Evolutionary conservation across 257 asterid genomes (phyloP).

Genomic region (Plantago elongata): DNA sequence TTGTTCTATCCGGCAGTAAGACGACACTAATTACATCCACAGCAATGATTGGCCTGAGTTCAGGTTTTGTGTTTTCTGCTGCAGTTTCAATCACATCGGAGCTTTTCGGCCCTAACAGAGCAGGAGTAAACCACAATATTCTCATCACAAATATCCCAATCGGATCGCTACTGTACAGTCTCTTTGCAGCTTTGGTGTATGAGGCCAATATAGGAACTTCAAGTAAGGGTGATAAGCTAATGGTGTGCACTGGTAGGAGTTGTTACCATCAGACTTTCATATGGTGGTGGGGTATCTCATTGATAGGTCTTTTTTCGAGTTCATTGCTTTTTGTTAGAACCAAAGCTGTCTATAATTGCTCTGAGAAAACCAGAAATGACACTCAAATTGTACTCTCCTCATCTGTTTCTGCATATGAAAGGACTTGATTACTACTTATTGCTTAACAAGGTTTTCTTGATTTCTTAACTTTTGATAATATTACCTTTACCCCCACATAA

Average conservation of each 20-base stretch:
- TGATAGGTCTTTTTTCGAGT: slow-evolving; percentile 47
- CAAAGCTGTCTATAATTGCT: slow-evolving; percentile 35
- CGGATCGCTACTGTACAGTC: slow-evolving; percentile 62
- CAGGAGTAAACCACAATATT: slow-evolving; percentile 62
- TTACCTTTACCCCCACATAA: too few species aligned
- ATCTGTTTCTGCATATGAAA: slow-evolving; percentile 19
- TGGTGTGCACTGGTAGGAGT: slow-evolving; percentile 50
- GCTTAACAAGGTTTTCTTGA: neutral
- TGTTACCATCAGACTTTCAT: slow-evolving; percentile 49
- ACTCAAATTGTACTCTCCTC: slow-evolving; percentile 16
- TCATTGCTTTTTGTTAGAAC: slow-evolving; percentile 45
- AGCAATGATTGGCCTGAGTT: slow-evolving; percentile 55
- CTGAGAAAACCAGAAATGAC: slow-evolving; percentile 26
- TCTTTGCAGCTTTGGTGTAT: slow-evolving; percentile 51
- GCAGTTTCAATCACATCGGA: slow-evolving; percentile 60
- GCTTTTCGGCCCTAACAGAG: slow-evolving; percentile 59
- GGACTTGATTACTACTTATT: neutral
- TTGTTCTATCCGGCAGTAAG: slow-evolving; percentile 38
- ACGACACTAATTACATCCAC: slow-evolving; percentile 38
- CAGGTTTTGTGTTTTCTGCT: slow-evolving; percentile 53
- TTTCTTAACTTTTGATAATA: too few species aligned
- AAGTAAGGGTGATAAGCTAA: slow-evolving; percentile 33
- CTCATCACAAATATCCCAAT: slow-evolving; percentile 62
- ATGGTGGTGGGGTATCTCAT: slow-evolving; percentile 57
- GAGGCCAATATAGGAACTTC: slow-evolving; percentile 46